Evolutionary conservation across 139 green algal species (phyloP), one percentile per base, ranked within the genome.

Genomic region (Haematococcus lacustris): DNA sequence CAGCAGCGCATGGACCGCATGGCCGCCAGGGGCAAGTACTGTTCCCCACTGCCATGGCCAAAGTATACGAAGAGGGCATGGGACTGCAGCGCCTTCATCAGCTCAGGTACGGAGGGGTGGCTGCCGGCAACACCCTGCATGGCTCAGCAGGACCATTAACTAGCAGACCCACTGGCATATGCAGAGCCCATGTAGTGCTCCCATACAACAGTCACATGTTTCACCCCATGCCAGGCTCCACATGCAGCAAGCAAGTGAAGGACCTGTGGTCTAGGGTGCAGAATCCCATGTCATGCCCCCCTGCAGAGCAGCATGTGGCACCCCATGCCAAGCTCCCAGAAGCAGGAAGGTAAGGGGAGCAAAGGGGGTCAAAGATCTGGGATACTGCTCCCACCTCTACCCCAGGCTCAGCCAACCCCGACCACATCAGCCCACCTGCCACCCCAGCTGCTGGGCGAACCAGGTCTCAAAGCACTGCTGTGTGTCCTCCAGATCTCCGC

Each of bases 11-110:
- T 83, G 28, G 75, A 75, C 13, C 87, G 80, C 73, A 97, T 68
- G 26, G 63, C 61, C 28, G 78, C 51, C 13, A 74, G 73, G 21
- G 86, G 79, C 59, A 96, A 70, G 73, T 92, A 91, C 80, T 93
- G 87, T 80, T 95, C 88, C 13, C 91, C 93, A 21, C 81, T 88
- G 60, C 93, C 93, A 82, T 98, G 93, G 1, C 93, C 93, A 70
- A 87, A 90, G 85, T 98, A 98, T 17, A 97, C 79, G 76, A 94
- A 97, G 68, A 96, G 61, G 13, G 88, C 75, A 51, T 84, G 85
- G 5, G 62, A 30, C 26, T 82, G 64, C 35, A 97, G 80, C 23
- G 81, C 87, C 7, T 34, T 26, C 34, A 85, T 63, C 39, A 95
- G 76, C 34, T 79, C 70, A 0, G 51, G 30, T 1, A 71, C 39